Evolutionary conservation across 176 grass and related monocot species (phyloP).

Genomic region (Carex scoparia): DNA sequence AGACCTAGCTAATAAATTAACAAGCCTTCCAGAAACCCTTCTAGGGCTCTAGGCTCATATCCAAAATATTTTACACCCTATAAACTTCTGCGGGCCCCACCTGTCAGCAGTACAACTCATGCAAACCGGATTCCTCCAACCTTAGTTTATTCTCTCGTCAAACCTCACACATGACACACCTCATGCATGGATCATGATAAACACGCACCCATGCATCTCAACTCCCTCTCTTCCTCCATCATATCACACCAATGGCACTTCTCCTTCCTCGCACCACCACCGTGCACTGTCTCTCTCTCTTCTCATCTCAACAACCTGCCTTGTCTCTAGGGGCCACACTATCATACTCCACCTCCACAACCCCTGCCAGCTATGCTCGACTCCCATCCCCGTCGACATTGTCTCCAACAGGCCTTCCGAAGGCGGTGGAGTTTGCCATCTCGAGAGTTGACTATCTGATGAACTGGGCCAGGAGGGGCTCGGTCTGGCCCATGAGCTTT

Average conservation of each 20-base stretch:
- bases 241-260: slow-evolving; percentile 50
- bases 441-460: slow-evolving; percentile 84
- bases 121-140: not conserved
- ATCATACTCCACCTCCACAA: slow-evolving; percentile 30
- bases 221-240: slow-evolving; percentile 3
- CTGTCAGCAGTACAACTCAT: not conserved
- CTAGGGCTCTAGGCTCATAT: too few species aligned
- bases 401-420: slow-evolving; percentile 22
- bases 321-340: slow-evolving; percentile 15
- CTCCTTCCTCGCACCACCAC: slow-evolving; percentile 54
- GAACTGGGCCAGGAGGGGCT: slow-evolving; percentile 71
- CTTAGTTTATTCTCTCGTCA: not conserved
- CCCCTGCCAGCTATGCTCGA: not conserved
- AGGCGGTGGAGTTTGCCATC: slow-evolving; percentile 69
- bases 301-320: slow-evolving; percentile 33
- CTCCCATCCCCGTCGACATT: slow-evolving; percentile 23
- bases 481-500: slow-evolving; percentile 86
- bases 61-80: not conserved
- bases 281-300: slow-evolving; percentile 40
- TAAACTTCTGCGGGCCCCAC: not conserved
- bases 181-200: not conserved
- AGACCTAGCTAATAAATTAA: not conserved
- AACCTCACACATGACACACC: not conserved
- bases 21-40: not conserved
- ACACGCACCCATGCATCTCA: not conserved